Percentiles rank a stretch among this genome's conserved stretches.
These are phyloP conservation scores for Zymoseptoria ardabiliae DNA, from an alignment of 2,329 filamentous ascomycete species.

Conservation along the genomic window DNA sequence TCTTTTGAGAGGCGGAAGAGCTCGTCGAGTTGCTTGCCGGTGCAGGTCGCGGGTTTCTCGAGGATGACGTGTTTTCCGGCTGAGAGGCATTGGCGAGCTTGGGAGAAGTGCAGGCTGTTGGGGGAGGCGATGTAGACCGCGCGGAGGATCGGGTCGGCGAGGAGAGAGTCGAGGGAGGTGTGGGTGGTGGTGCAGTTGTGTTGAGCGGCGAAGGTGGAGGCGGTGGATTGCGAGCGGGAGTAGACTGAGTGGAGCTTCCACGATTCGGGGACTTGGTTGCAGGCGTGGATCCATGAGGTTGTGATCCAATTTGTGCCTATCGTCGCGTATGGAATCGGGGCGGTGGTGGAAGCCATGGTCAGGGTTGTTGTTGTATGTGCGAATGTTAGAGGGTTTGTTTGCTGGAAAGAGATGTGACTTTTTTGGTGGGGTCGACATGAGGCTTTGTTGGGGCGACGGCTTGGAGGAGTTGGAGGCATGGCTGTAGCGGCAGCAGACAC, in stretches of 20 bases:
- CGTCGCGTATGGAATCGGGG: slow-evolving; percentile 37
- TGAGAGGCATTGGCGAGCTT: slow-evolving; percentile 37
- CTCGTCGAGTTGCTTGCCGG: slow-evolving; percentile 35
- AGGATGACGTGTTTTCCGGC: slow-evolving; percentile 44
- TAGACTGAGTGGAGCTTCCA: slow-evolving; percentile 42
- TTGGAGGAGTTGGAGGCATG: not conserved
- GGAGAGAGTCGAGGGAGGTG: slow-evolving; percentile 35
- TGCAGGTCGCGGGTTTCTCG: slow-evolving; percentile 44
- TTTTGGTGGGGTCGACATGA: not conserved
- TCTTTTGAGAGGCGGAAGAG: slow-evolving; percentile 37
- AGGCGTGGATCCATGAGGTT: slow-evolving; percentile 39
- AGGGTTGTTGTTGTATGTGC: not conserved
- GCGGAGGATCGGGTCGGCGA: slow-evolving; percentile 32
- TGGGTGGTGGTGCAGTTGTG: slow-evolving; percentile 32
- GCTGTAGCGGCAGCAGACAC: not conserved
- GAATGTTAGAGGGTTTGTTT: not conserved
- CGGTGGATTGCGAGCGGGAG: slow-evolving; percentile 39
- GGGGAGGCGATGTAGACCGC: slow-evolving; percentile 45
- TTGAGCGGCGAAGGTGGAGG: slow-evolving; percentile 37
- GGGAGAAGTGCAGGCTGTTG: slow-evolving; percentile 41
- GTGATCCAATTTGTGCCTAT: slow-evolving; percentile 47
- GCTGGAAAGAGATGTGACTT: not conserved
- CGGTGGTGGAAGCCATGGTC: slow-evolving; percentile 1
- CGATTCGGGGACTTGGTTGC: slow-evolving; percentile 32
- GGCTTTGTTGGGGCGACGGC: not conserved